A percentile compares a stretch with the other conserved stretches of the same genome.
Conservation (phyloP, 2,329 filamentous ascomycete genomes). For the Fusarium citri region DNA sequence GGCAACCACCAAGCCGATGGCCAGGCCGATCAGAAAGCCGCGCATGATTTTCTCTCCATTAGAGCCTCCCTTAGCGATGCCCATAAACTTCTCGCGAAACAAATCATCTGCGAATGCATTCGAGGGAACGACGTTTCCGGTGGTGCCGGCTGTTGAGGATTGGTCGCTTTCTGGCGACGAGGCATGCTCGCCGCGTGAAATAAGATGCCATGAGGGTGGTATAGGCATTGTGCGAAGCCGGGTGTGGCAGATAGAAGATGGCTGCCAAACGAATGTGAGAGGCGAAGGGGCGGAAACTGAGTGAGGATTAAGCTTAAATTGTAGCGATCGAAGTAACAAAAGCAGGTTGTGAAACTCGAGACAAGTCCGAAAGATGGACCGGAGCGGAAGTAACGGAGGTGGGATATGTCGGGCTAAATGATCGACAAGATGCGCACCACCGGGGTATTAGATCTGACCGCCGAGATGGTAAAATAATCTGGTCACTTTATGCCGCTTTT, state of each 20-base stretch:
- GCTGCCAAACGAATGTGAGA: constrained; percentile 1
- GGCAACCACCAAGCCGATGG: constrained; percentile 48
- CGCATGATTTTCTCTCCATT: constrained; percentile 50
- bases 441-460: background rate
- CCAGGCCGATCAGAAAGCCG: constrained; percentile 51
- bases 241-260: constrained; percentile 7
- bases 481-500: background rate
- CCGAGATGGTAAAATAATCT: background rate
- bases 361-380: constrained; percentile 38
- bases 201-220: constrained; percentile 23
- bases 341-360: constrained; percentile 11
- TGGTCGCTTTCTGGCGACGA: constrained; percentile 38
- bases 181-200: constrained; percentile 40
- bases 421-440: constrained; percentile 22
- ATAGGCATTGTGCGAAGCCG: constrained; percentile 26
- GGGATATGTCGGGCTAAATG: constrained; percentile 21
- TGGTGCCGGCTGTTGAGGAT: constrained; percentile 25
- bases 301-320: constrained; percentile 29
- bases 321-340: constrained; percentile 6
- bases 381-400: constrained; percentile 30
- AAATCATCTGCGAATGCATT: constrained; percentile 43
- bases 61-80: constrained; percentile 47
- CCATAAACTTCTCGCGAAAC: constrained; percentile 45
- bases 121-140: constrained; percentile 23
- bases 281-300: background rate